Evolutionary conservation across 495 filamentous ascomycete genomes (phyloP).

Genomic region (Podospora conica): DNA sequence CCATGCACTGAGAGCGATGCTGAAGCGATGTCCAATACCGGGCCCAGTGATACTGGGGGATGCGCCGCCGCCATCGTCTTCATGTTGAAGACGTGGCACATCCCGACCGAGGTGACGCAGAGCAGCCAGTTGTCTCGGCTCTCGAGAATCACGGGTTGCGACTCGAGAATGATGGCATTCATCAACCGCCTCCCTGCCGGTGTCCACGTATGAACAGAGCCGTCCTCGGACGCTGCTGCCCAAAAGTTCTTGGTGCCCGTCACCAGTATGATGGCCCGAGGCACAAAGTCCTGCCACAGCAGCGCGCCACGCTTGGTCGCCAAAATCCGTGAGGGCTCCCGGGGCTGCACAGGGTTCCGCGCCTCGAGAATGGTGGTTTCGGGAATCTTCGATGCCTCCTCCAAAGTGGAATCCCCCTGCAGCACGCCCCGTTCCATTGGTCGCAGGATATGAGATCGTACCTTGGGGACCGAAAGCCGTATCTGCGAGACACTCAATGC

Average conservation of each 20-base stretch:
- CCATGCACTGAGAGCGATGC: constrained; percentile 59
- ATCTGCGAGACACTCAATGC: constrained; percentile 74
- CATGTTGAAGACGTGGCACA: constrained; percentile 92
- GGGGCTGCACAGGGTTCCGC: constrained; percentile 50
- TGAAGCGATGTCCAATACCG: constrained; percentile 77
- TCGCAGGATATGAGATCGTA: constrained; percentile 71
- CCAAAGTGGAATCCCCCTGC: constrained; percentile 39
- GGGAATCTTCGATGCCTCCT: constrained; percentile 54
- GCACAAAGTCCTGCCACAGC: constrained; percentile 91
- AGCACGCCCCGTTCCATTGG: constrained; percentile 50
- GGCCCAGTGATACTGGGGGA: constrained; percentile 83
- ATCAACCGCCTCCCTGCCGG: constrained; percentile 84
- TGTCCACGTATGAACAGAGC: constrained; percentile 87
- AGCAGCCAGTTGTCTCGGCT: constrained; percentile 83
- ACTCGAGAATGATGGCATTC: constrained; percentile 79
- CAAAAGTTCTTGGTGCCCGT: constrained; percentile 88
- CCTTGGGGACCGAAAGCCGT: constrained; percentile 82
- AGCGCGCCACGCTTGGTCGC: constrained; percentile 75
- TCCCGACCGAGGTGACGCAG: constrained; percentile 78
- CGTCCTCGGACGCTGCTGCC: constrained; percentile 90
- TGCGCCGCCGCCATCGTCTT: constrained; percentile 77
- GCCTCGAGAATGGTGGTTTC: constrained; percentile 51
- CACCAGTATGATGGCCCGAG: constrained; percentile 71
- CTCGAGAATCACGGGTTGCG: constrained; percentile 90
- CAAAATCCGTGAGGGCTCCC: constrained; percentile 77